Conservation (phyloP, 805 yeast genomes). For the Candida chauliodis region DNA sequence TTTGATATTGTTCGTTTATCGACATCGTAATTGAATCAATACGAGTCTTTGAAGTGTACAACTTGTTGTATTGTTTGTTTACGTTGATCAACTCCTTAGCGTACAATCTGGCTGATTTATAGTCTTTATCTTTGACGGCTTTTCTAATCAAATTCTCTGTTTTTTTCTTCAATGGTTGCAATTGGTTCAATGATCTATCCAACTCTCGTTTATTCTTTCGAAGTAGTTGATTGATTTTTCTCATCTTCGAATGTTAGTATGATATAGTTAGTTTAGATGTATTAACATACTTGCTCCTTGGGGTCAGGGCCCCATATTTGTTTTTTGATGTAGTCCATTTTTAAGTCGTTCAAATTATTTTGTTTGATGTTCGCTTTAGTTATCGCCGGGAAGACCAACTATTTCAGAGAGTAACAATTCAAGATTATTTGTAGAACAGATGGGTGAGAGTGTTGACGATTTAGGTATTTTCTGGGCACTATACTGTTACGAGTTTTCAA, state of each 20-base stretch:
- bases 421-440: no score
- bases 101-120: slow-evolving; percentile 68
- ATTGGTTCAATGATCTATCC: slow-evolving; percentile 68
- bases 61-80: slow-evolving; percentile 67
- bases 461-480: no score
- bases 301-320: slow-evolving; percentile 98
- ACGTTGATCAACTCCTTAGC: slow-evolving; percentile 79
- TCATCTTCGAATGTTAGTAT: slow-evolving; percentile 34
- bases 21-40: slow-evolving; percentile 84
- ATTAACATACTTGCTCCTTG: slow-evolving; percentile 67
- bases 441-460: no score
- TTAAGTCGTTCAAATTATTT: background rate
- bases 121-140: slow-evolving; percentile 73
- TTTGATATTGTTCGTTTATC: slow-evolving; percentile 84
- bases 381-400: no score
- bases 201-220: slow-evolving; percentile 83
- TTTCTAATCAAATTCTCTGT: slow-evolving; percentile 73
- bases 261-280: background rate
- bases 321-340: slow-evolving; percentile 78
- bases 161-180: slow-evolving; percentile 62
- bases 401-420: no score
- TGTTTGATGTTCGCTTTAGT: no score
- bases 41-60: slow-evolving; percentile 80
- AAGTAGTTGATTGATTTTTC: slow-evolving; percentile 73
- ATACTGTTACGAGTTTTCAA: no score